A percentile compares a stretch with the other conserved stretches of the same genome.
These are phyloP conservation scores for Colletotrichum chrysophilum DNA, from an alignment of 2,329 filamentous ascomycete genomes.

Conservation along the genomic window DNA sequence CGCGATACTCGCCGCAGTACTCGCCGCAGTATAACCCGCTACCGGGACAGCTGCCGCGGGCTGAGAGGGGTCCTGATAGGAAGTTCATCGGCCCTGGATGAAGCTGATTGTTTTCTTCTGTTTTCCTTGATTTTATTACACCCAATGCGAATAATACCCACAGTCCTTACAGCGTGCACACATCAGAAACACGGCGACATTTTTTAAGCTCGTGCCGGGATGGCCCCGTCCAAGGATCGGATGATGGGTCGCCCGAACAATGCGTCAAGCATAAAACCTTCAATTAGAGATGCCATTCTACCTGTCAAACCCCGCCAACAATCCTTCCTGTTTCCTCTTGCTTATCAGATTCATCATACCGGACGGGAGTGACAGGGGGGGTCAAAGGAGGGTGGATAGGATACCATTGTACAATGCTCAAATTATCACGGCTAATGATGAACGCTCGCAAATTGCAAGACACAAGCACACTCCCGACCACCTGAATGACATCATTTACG, in stretches of 20 bases:
- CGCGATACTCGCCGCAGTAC: background rate
- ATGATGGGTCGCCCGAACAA: background rate
- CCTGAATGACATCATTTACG: background rate
- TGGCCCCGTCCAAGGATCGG: background rate
- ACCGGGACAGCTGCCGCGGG: constrained; percentile 12
- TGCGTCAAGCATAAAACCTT: background rate
- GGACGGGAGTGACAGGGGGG: background rate
- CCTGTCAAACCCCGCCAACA: background rate
- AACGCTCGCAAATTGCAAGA: background rate
- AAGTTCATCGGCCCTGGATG: background rate
- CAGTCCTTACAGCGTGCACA: background rate
- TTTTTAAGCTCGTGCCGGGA: background rate
- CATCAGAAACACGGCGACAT: background rate
- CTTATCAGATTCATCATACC: background rate
- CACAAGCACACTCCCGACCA: background rate
- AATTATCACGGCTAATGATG: background rate
- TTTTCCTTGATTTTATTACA: background rate
- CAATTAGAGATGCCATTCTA: background rate
- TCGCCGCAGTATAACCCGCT: background rate
- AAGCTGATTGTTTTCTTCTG: background rate
- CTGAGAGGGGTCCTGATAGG: constrained; percentile 13
- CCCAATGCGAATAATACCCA: background rate
- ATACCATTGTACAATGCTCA: background rate
- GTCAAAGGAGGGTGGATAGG: background rate
- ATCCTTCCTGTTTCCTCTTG: background rate